These are phyloP conservation scores for Vitis rupestris DNA, from an alignment of 164 flowering plant species.

Conservation along the genomic window DNA sequence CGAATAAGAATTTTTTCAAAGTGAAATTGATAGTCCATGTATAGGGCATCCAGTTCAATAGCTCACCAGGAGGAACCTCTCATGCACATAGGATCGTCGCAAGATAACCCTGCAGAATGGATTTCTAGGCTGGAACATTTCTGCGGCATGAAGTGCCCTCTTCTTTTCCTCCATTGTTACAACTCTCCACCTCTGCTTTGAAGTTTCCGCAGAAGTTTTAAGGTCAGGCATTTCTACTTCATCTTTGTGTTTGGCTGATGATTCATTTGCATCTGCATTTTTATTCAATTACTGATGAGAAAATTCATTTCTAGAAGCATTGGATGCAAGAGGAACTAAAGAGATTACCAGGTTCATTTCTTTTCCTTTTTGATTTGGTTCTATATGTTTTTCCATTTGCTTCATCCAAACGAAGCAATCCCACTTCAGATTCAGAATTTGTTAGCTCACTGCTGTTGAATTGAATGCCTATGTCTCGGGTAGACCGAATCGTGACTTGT, in stretches of 20 bases:
- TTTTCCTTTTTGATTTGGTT: conserved; percentile 20
- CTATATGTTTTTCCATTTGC: conserved; percentile 8
- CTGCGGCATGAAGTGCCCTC: conserved; percentile 31
- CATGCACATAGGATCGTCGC: conserved; percentile 31
- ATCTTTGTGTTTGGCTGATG: conserved; percentile 17
- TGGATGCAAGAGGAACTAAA: background rate
- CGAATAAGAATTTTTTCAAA: background rate
- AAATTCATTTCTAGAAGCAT: background rate
- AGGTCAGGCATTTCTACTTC: conserved; percentile 20
- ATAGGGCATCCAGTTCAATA: background rate
- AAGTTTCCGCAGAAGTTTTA: conserved; percentile 32
- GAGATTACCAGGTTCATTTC: conserved; percentile 29
- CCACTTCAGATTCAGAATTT: conserved; percentile 9
- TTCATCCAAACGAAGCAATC: conserved; percentile 1
- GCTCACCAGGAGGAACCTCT: conserved; percentile 37
- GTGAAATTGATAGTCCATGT: background rate
- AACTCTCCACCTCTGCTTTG: conserved; percentile 11
- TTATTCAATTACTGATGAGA: background rate
- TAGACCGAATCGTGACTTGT: conserved; percentile 1
- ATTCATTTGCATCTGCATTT: conserved; percentile 20
- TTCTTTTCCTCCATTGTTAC: conserved; percentile 38
- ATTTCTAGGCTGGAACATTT: conserved; percentile 28
- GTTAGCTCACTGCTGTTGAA: conserved; percentile 10
- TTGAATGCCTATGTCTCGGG: conserved; percentile 8
- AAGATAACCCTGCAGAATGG: conserved; percentile 41